Evolutionary conservation across 129 eudicot genomes (phyloP).

Genomic region (Helichrysum umbraculigerum): DNA sequence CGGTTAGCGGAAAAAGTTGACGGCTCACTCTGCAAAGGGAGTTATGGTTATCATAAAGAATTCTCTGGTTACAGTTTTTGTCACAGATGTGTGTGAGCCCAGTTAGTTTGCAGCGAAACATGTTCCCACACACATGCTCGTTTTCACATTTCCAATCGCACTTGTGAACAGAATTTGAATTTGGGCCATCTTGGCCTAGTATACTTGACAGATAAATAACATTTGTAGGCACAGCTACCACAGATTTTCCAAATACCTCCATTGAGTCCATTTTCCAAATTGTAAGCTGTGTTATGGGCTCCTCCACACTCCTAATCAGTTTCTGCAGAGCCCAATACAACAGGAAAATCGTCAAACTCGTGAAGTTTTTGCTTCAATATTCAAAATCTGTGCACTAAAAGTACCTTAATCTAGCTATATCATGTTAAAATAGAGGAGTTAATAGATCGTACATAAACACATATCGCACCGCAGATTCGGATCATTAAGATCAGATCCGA

Average conservation of each 20-base stretch:
- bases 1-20: slow-evolving; percentile 76
- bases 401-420: neutral
- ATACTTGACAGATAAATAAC: slow-evolving; percentile 88
- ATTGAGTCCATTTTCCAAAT: slow-evolving; percentile 37
- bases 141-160: slow-evolving; percentile 98
- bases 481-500: slow-evolving; percentile 4
- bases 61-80: slow-evolving; percentile 99
- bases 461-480: neutral
- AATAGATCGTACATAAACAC: neutral
- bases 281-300: slow-evolving; percentile 27
- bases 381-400: neutral
- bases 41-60: slow-evolving; percentile 82
- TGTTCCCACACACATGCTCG: slow-evolving; percentile 88
- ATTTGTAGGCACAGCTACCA: slow-evolving; percentile 73
- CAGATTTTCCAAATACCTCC: slow-evolving; percentile 93
- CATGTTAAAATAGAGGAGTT: neutral
- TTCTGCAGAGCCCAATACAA: slow-evolving; percentile 42
- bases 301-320: slow-evolving; percentile 25
- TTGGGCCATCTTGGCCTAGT: slow-evolving; percentile 89
- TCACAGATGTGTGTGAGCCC: slow-evolving; percentile 96
- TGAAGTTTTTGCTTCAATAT: neutral
- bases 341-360: slow-evolving; percentile 22
- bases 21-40: slow-evolving; percentile 92
- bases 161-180: slow-evolving; percentile 57
- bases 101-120: slow-evolving; percentile 89